phyloP scores from a whole-genome alignment of 2,329 filamentous ascomycete genomes.

The Pezicula neosporulosa region DNA sequence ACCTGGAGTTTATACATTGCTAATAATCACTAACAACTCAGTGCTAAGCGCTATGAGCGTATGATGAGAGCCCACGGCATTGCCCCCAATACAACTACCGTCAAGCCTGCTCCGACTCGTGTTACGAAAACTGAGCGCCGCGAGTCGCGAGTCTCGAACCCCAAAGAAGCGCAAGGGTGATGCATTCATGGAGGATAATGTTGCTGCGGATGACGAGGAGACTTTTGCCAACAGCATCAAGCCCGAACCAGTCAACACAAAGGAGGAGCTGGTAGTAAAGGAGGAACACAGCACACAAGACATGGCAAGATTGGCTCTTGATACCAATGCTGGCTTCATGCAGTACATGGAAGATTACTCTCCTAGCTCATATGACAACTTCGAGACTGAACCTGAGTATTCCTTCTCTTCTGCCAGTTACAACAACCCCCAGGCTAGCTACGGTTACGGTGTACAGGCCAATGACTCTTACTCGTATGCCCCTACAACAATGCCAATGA shows the following conservation, averaged over 20 bases:
- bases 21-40: slow-evolving; percentile 27
- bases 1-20: not conserved
- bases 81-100: slow-evolving; percentile 18
- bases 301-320: not conserved
- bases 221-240: not conserved
- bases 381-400: not conserved
- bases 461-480: not conserved
- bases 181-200: slow-evolving; percentile 16
- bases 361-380: not conserved
- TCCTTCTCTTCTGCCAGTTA: not conserved
- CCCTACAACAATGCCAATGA: not conserved
- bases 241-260: slow-evolving; percentile 13
- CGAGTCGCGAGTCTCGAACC: slow-evolving; percentile 4
- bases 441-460: not conserved
- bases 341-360: not conserved
- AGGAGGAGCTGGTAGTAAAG: slow-evolving; percentile 9
- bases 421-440: not conserved
- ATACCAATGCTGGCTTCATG: not conserved
- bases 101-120: slow-evolving; percentile 18
- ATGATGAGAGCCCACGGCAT: slow-evolving; percentile 59
- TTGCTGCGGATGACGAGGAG: slow-evolving; percentile 4
- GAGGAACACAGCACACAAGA: slow-evolving; percentile 4
- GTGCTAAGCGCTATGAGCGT: slow-evolving; percentile 65
- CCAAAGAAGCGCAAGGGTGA: slow-evolving; percentile 22
- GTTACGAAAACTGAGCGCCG: slow-evolving; percentile 11